Evolutionary conservation across 75 land plant species (phyloP).

Genomic region (Pinus albicaulis): DNA sequence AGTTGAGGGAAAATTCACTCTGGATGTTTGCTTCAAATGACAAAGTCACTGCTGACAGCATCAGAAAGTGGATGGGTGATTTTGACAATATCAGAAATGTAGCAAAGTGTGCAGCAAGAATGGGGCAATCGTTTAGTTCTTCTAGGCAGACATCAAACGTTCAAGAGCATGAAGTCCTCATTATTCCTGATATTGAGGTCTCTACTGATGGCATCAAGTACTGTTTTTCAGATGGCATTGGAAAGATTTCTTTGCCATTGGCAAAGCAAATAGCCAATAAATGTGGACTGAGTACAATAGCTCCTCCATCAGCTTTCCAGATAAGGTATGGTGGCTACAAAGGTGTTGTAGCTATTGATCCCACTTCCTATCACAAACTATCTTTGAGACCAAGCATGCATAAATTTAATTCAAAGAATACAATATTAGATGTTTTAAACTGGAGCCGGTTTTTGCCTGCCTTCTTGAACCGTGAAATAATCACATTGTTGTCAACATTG

Average conservation of each 20-base stretch:
- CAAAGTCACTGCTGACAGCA: conserved; percentile 42
- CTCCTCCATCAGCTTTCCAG: conserved; percentile 89
- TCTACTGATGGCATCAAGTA: conserved; percentile 51
- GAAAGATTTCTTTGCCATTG: conserved; percentile 73
- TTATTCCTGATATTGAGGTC: conserved; percentile 62
- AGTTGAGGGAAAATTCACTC: conserved; percentile 68
- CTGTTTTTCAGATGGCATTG: conserved; percentile 94
- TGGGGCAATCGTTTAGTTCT: conserved; percentile 91
- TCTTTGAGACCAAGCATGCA: conserved; percentile 80
- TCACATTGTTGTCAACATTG: conserved; percentile 71
- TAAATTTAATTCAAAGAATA: conserved; percentile 68
- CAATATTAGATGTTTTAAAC: conserved; percentile 64
- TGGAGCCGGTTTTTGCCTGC: conserved; percentile 71
- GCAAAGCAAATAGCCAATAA: conserved; percentile 62
- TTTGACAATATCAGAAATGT: conserved; percentile 65
- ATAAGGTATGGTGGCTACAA: conserved; percentile 92
- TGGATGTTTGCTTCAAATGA: conserved; percentile 95
- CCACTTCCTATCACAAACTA: conserved; percentile 57
- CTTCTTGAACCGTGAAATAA: conserved; percentile 84
- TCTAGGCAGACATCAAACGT: conserved; percentile 56
- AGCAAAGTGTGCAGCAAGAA: conserved; percentile 90
- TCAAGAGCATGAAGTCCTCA: conserved; percentile 42
- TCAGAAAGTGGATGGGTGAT: conserved; percentile 91
- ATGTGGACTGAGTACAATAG: conserved; percentile 41
- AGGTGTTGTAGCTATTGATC: conserved; percentile 91